phyloP scores from a whole-genome alignment of 2,329 filamentous ascomycete species.

The Coniochaeta ligniaria region DNA sequence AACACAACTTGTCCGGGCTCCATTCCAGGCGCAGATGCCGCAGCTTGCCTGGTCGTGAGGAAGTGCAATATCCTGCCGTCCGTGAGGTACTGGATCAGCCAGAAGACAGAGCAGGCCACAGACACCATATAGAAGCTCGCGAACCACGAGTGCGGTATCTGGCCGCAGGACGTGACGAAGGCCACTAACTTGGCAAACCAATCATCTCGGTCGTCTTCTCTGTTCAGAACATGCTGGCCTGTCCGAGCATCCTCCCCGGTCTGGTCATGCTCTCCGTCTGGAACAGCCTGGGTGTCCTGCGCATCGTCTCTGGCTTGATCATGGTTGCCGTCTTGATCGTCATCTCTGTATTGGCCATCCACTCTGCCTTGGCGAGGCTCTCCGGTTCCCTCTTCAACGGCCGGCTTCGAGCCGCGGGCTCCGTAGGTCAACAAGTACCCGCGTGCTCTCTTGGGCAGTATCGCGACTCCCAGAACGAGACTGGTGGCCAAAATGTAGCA shows the following conservation, averaged over 20 bases:
- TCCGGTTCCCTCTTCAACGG: not conserved
- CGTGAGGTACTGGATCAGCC: conserved; percentile 57
- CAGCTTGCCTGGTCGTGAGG: conserved; percentile 29
- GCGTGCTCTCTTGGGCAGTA: not conserved
- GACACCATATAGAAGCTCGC: conserved; percentile 78
- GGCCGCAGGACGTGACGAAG: conserved; percentile 31
- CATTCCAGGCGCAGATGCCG: conserved; percentile 35
- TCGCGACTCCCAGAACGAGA: not conserved
- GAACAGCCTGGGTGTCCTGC: not conserved
- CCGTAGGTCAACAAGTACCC: not conserved
- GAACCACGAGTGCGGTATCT: conserved; percentile 86
- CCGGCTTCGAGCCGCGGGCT: not conserved
- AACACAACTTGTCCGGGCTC: conserved; percentile 54
- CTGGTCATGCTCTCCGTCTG: not conserved
- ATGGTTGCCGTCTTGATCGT: not conserved
- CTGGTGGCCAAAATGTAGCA: not conserved
- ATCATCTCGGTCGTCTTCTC: not conserved
- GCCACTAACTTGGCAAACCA: conserved; percentile 16
- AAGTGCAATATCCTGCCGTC: conserved; percentile 45
- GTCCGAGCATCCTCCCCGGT: not conserved
- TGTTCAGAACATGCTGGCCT: not conserved
- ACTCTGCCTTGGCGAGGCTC: not conserved
- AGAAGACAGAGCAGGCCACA: conserved; percentile 63
- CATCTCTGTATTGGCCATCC: not conserved
- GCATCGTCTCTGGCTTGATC: not conserved